Evolutionary conservation across 129 eudicot species (phyloP).

Genomic region (sunflower (Helianthus annuus)): DNA sequence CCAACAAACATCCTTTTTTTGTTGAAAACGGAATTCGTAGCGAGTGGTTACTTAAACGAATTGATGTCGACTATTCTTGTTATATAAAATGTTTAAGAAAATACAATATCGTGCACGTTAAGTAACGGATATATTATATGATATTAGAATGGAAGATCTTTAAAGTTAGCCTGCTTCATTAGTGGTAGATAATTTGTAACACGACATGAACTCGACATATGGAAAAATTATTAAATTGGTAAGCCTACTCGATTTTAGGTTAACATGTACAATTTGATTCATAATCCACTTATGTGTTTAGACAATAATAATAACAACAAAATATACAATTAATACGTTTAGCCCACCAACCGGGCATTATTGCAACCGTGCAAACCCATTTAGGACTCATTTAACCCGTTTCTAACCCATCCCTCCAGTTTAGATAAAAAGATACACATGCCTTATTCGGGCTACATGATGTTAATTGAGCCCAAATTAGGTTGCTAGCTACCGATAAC

Average conservation of each 20-base stretch:
- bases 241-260: not conserved
- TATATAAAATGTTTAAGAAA: constrained; percentile 9
- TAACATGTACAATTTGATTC: too few species aligned
- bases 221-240: not conserved
- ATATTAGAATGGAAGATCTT: constrained; percentile 8
- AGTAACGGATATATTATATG: constrained; percentile 5
- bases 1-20: constrained; percentile 34
- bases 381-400: too few species aligned
- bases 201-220: not conserved
- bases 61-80: constrained; percentile 1
- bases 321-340: too few species aligned
- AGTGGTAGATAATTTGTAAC: not conserved
- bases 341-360: too few species aligned
- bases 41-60: constrained; percentile 24
- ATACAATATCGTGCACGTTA: constrained; percentile 19
- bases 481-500: too few species aligned
- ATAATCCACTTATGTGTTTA: too few species aligned
- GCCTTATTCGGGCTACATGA: too few species aligned
- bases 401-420: too few species aligned
- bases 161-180: not conserved
- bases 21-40: constrained; percentile 6
- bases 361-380: too few species aligned
- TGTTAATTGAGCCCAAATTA: too few species aligned
- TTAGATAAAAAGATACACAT: too few species aligned
- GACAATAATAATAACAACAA: too few species aligned